Percentiles rank a stretch among this genome's conserved stretches.
Conservation (phyloP, 1,284 basidiomycete genomes). For the Meripilus lineatus region DNA sequence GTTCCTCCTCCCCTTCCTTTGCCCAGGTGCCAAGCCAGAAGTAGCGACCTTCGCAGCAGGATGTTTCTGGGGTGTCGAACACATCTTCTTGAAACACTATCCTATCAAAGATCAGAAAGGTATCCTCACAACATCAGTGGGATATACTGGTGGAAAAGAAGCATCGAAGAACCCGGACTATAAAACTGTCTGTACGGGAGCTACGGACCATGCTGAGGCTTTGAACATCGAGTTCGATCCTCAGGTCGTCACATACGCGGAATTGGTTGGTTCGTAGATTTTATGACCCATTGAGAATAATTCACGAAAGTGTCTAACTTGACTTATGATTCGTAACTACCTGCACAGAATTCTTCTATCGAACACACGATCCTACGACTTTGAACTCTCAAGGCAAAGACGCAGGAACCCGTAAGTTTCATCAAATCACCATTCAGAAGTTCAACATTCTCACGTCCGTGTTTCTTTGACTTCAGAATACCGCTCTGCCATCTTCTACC, state of each 20-base stretch:
- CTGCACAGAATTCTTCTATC: conserved; percentile 80
- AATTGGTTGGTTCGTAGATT: conserved; percentile 67
- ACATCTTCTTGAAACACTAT: conserved; percentile 82
- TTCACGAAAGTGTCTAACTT: not conserved
- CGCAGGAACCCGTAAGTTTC: conserved; percentile 68
- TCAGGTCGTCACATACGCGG: conserved; percentile 68
- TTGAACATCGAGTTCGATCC: conserved; percentile 86
- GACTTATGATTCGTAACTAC: not conserved
- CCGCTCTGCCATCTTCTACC: conserved; percentile 87
- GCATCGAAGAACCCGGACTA: conserved; percentile 62
- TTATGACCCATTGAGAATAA: too few relatives aligned
- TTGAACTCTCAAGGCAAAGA: conserved; percentile 76
- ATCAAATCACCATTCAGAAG: conserved; percentile 9
- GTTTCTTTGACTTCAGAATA: conserved; percentile 63
- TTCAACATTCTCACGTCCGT: conserved; percentile 16
- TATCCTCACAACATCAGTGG: conserved; percentile 68
- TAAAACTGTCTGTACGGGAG: conserved; percentile 73
- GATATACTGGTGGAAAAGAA: conserved; percentile 76
- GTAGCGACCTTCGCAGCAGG: conserved; percentile 76
- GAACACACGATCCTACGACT: conserved; percentile 93
- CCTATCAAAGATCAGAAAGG: conserved; percentile 62
- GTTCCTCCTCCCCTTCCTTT: not conserved
- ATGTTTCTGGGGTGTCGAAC: conserved; percentile 79
- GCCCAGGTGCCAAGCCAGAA: conserved; percentile 35
- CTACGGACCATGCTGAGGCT: conserved; percentile 89